Evolutionary conservation across 225 moss, liverwort and hornwort species (phyloP).

Genomic region (Antitrichia curtipendula): DNA sequence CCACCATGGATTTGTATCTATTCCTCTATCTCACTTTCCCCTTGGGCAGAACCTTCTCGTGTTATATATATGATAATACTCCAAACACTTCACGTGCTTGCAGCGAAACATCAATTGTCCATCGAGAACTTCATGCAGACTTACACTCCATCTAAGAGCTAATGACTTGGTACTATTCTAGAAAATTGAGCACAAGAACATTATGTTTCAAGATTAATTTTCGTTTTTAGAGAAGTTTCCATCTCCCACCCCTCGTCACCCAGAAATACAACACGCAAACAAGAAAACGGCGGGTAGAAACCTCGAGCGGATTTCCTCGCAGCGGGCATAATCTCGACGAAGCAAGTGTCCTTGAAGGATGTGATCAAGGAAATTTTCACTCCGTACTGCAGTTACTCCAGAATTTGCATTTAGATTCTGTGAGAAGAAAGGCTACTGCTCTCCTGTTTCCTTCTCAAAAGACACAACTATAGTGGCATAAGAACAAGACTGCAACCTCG

Average conservation of each 20-base stretch:
- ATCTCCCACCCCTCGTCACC: not conserved
- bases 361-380: conserved; percentile 60
- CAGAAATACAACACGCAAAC: not conserved
- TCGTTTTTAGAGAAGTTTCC: not conserved
- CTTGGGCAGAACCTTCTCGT: not conserved
- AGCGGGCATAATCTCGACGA: conserved; percentile 53
- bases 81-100: not conserved
- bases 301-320: conserved; percentile 36
- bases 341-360: conserved; percentile 63
- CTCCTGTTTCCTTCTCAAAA: not conserved
- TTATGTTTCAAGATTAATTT: not conserved
- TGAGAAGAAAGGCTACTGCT: not conserved
- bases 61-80: not conserved
- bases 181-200: not conserved
- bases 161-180: not conserved
- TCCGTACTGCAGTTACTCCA: conserved; percentile 43
- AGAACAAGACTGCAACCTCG: not conserved
- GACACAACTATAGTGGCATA: not conserved
- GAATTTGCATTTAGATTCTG: not conserved
- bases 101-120: not conserved
- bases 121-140: not conserved
- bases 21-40: not conserved
- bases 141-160: not conserved
- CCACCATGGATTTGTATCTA: not conserved
- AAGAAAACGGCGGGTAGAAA: not conserved